Evolutionary conservation across 1,139 yeast species (phyloP).

Genomic region (Magnusiomyces tetraspermus): DNA sequence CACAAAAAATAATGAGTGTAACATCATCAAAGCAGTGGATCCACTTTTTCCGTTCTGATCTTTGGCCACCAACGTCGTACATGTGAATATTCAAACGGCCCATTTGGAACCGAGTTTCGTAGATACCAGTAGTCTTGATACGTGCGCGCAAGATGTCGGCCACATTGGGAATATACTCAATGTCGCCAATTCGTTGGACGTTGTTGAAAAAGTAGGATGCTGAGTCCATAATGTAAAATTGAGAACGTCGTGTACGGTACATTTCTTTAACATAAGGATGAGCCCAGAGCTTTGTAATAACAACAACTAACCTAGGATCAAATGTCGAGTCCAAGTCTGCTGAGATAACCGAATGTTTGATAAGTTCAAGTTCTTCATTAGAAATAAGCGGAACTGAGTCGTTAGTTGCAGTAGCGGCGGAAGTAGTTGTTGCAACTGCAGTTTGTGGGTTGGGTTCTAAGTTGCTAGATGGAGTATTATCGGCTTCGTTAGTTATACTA

Average conservation of each 20-base stretch:
- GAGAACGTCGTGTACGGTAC: constrained; percentile 53
- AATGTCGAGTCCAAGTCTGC: constrained; percentile 28
- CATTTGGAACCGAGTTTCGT: constrained; percentile 71
- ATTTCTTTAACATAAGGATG: constrained; percentile 52
- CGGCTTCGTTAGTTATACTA: not conserved
- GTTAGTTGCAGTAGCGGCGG: not conserved
- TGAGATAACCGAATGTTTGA: constrained; percentile 22
- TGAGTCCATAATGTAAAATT: constrained; percentile 80
- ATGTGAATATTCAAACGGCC: constrained; percentile 69
- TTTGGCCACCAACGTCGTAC: constrained; percentile 91
- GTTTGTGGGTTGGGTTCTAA: not conserved
- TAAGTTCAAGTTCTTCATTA: constrained; percentile 20
- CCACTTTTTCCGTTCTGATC: constrained; percentile 92
- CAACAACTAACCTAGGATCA: constrained; percentile 23
- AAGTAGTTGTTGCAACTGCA: not conserved
- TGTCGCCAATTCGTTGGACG: constrained; percentile 50
- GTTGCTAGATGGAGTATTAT: not conserved
- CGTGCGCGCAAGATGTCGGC: constrained; percentile 79
- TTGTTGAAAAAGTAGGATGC: constrained; percentile 72
- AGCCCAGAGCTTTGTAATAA: constrained; percentile 40
- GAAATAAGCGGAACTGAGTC: not conserved
- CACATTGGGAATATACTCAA: constrained; percentile 59
- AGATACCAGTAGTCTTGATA: constrained; percentile 88
- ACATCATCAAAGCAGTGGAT: constrained; percentile 92
- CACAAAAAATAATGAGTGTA: constrained; percentile 80